These are phyloP conservation scores for Selaginella moellendorffii DNA, from an alignment of 75 land plant genomes.

Conservation along the genomic window DNA sequence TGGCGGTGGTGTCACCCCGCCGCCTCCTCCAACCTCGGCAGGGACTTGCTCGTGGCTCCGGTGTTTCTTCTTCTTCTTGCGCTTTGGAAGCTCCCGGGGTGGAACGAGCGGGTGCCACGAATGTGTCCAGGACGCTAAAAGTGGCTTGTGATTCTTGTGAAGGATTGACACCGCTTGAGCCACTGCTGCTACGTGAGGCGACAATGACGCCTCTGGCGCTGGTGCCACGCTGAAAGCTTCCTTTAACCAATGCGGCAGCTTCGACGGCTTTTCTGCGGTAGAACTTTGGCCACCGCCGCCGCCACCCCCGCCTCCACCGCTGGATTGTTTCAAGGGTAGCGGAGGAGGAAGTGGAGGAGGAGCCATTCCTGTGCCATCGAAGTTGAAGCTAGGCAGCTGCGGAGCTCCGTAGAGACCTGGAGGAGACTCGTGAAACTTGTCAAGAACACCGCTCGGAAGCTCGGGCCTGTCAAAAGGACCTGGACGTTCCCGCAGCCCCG, in stretches of 20 bases:
- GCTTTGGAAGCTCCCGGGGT: constrained; percentile 44
- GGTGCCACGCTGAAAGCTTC: constrained; percentile 54
- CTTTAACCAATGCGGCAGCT: constrained; percentile 90
- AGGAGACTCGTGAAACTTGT: no score
- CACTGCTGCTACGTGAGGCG: constrained; percentile 75
- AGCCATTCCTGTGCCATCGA: no score
- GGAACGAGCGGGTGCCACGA: constrained; percentile 53
- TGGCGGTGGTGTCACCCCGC: constrained; percentile 10
- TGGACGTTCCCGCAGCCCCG: no score
- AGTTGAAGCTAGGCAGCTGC: no score
- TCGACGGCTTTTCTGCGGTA: no score
- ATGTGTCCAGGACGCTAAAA: constrained; percentile 49
- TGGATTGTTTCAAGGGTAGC: no score
- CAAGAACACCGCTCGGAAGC: no score
- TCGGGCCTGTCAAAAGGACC: no score
- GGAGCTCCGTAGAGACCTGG: no score
- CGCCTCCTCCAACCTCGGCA: constrained; percentile 9
- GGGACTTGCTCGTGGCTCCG: constrained; percentile 4
- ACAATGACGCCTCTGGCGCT: constrained; percentile 39
- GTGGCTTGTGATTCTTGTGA: constrained; percentile 51
- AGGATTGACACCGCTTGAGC: constrained; percentile 65
- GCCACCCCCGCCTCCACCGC: no score
- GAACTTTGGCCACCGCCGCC: no score
- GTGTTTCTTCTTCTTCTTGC: constrained; percentile 38
- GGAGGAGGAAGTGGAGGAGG: no score